These are phyloP conservation scores for Eurotiales sp. DNA, from an alignment of 2,329 filamentous ascomycete genomes.

Conservation along the genomic window DNA sequence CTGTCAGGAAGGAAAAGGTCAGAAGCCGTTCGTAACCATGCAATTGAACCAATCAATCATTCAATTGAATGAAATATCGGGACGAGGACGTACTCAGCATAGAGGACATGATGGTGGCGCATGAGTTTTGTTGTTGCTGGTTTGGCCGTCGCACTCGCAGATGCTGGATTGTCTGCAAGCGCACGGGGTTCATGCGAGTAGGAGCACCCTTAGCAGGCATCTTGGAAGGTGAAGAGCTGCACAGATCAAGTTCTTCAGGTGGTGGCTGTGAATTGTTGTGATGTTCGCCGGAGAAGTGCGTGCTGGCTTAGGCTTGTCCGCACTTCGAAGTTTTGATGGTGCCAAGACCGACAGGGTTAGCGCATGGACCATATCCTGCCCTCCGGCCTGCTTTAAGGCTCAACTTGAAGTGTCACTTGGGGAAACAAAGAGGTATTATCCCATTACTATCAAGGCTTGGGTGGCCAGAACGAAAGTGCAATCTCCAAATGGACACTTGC, in stretches of 20 bases:
- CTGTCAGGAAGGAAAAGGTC: no score
- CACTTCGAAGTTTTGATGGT: conserved; percentile 6
- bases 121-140: conserved; percentile 59
- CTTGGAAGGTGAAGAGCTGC: conserved; percentile 12
- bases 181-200: conserved; percentile 44
- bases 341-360: conserved; percentile 10
- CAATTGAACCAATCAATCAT: conserved; percentile 2
- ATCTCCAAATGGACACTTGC: no score
- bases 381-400: no score
- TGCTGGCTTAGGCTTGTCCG: not conserved
- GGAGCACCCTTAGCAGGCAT: conserved; percentile 44
- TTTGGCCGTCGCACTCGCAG: conserved; percentile 64
- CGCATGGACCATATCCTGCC: not conserved
- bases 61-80: not conserved
- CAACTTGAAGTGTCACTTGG: no score
- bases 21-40: not conserved
- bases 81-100: conserved; percentile 55
- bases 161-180: conserved; percentile 47
- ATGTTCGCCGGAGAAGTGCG: not conserved
- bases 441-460: no score
- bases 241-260: not conserved
- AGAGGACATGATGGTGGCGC: conserved; percentile 62
- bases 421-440: no score
- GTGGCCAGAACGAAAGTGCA: no score
- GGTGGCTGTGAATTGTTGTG: not conserved